Percentiles rank a stretch among this genome's conserved stretches.
Evolutionary conservation across 345 rosid genomes (phyloP).

Genomic region (Kandelia obovata): DNA sequence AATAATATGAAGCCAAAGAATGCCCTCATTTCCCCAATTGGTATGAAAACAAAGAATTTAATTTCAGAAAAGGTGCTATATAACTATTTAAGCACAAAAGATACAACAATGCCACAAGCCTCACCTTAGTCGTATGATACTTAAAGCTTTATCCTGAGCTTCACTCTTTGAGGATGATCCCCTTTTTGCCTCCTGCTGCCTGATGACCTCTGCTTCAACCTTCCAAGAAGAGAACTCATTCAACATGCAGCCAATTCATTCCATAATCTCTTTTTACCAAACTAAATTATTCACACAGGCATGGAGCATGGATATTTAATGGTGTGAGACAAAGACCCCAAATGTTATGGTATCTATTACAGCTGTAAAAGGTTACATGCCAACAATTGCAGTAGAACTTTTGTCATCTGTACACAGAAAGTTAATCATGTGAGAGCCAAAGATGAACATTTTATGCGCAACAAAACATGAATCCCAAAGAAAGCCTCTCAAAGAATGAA

Average conservation of each 20-base stretch:
- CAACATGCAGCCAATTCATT: slow-evolving; percentile 11
- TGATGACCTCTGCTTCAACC: slow-evolving; percentile 79
- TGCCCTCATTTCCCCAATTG: too few species aligned
- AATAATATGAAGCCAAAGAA: not conserved
- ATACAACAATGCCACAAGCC: slow-evolving; percentile 10
- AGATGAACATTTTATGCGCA: not conserved
- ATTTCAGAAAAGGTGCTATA: not conserved
- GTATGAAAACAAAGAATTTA: too few species aligned
- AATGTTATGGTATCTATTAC: not conserved
- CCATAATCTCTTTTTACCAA: slow-evolving; percentile 8
- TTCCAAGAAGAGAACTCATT: slow-evolving; percentile 33
- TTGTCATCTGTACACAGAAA: not conserved
- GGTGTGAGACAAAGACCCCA: not conserved
- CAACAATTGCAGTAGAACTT: not conserved
- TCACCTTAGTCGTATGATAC: slow-evolving; percentile 69
- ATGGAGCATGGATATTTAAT: not conserved
- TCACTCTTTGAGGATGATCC: slow-evolving; percentile 88
- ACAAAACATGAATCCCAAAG: not conserved
- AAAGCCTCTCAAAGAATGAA: not conserved
- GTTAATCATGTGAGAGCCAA: not conserved
- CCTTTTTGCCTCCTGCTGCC: slow-evolving; percentile 60
- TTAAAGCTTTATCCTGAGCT: slow-evolving; percentile 90
- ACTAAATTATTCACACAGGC: slow-evolving; percentile 6
- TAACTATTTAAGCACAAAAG: not conserved
- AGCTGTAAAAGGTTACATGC: not conserved